These are phyloP conservation scores for Bruguiera hainesii DNA, from an alignment of 441 rosid genomes.

Conservation along the genomic window DNA sequence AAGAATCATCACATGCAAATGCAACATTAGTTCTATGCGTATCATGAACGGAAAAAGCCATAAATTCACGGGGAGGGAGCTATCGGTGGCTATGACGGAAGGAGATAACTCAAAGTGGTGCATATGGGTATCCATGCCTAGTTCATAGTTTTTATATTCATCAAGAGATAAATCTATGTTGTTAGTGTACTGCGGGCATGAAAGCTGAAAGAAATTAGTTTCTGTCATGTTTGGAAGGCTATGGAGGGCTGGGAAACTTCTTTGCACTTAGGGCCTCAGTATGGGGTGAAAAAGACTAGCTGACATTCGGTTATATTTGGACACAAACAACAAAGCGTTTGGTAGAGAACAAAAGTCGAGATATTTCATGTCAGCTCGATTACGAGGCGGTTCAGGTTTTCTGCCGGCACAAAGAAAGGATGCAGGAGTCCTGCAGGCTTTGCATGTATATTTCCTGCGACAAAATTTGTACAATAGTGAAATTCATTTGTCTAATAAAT, in stretches of 20 bases:
- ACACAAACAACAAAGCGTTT: neutral
- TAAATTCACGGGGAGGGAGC: conserved; percentile 17
- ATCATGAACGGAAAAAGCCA: neutral
- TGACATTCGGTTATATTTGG: neutral
- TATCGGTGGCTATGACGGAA: neutral
- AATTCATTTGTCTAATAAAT: too few relatives aligned
- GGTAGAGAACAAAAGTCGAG: conserved; percentile 1
- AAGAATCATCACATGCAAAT: neutral
- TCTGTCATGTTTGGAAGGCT: conserved; percentile 9
- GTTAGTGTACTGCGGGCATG: neutral
- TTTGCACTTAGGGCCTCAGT: too few relatives aligned
- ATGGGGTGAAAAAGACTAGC: too few relatives aligned
- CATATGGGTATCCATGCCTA: neutral
- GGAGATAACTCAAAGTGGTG: neutral
- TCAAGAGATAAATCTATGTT: neutral
- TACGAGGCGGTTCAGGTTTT: neutral
- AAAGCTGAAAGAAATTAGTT: neutral
- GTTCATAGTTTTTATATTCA: neutral
- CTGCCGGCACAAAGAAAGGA: neutral
- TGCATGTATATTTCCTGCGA: too few relatives aligned
- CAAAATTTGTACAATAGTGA: too few relatives aligned
- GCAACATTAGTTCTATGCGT: conserved; percentile 3
- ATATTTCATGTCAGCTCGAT: neutral
- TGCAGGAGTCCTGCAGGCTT: too few relatives aligned
- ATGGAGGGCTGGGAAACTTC: neutral